These are phyloP conservation scores for Jamesozyma hellenica DNA, from an alignment of 805 yeast species.

Conservation along the genomic window DNA sequence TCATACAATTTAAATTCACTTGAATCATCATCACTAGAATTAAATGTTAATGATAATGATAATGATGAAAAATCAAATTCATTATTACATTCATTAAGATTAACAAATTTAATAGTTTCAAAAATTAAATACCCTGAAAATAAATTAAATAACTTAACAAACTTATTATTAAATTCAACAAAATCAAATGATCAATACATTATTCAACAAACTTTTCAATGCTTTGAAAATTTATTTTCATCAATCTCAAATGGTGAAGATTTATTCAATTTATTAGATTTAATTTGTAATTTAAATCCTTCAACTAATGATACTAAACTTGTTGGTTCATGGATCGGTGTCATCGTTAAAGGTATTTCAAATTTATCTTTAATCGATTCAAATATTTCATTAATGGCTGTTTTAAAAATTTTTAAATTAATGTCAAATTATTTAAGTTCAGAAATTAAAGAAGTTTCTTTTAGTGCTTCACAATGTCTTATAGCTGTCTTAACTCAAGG, in stretches of 20 bases:
- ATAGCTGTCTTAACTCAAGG: constrained; percentile 66
- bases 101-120: constrained; percentile 58
- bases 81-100: constrained; percentile 67
- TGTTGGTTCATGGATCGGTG: constrained; percentile 93
- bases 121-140: constrained; percentile 76
- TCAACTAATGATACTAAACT: constrained; percentile 72
- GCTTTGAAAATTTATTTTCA: constrained; percentile 38
- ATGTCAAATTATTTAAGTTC: constrained; percentile 60
- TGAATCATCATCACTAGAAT: constrained; percentile 28
- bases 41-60: constrained; percentile 25
- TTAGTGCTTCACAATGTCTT: constrained; percentile 78
- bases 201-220: constrained; percentile 72
- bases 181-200: constrained; percentile 76
- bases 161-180: constrained; percentile 61
- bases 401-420: constrained; percentile 47
- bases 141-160: constrained; percentile 64
- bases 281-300: constrained; percentile 73
- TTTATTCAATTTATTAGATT: constrained; percentile 56
- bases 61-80: constrained; percentile 45
- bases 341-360: constrained; percentile 69
- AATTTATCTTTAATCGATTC: constrained; percentile 47
- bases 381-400: constrained; percentile 40
- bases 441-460: constrained; percentile 51
- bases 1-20: constrained; percentile 36
- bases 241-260: constrained; percentile 39